Base-by-base conservation (phyloP, 495 filamentous ascomycete genomes). In the Cercophora samala region DNA sequence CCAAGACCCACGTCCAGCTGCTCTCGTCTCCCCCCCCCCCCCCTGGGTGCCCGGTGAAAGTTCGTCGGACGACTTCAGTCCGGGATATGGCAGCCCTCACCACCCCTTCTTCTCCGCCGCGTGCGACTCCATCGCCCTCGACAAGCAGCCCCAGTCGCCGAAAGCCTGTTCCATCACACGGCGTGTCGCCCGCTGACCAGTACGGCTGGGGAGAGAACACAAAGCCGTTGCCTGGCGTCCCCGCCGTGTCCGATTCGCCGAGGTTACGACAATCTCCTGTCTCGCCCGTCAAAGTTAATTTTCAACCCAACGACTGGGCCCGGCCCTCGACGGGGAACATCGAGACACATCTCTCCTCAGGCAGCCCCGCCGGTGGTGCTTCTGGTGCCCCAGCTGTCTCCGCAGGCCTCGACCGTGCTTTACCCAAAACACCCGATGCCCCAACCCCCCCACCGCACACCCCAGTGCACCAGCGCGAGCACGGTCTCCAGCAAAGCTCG, bases 51-150 rank as follows among this genome's bases (percentile, higher is more conserved):
- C 29, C 29, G 29, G 29, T 8, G 29, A 32, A 32, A 8, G 29
- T 32, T 32, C 29, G 29, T 32, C 29, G 29, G 37, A 46, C 37
- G 37, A 17, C 37, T 46, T 58, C 24, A 58, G 66, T 68, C 68
- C 46, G 63, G 66, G 72, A 75, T 68, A 84, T 84, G 81, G 80
- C 81, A 73, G 76, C 81, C 62, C 74, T 78, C 64, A 77, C 78
- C 64, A 69, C 77, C 23, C 3, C 37, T 46, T 74, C 78, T 51
- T 55, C 72, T 72, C 66, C 72, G 54, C 72, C 75, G 68, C 69
- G 74, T n/a, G 64, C 74, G 63, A 70, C 75, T 23, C 46, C 75
- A 11, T 58, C 77, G 3, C 74, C 80, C 18, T 70, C 77, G 18
- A 58, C 78, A 32, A 69, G 65, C 54, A 81, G 79, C 53, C 77